Base-by-base conservation (phyloP, 345 rosid genomes). In the Bruguiera sexangula region DNA sequence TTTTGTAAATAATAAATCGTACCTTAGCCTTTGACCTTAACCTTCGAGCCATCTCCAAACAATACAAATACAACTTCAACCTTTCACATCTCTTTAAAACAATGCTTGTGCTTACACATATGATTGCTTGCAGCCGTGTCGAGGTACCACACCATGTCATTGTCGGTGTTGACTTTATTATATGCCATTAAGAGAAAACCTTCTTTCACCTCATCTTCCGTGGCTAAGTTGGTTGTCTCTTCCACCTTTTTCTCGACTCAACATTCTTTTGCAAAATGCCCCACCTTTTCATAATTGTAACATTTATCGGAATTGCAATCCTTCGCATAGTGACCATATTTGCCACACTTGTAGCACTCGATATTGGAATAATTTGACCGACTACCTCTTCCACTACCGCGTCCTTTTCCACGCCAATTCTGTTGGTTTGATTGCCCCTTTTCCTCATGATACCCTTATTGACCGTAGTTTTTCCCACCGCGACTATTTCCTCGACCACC, bases 191-290 rank as follows among this genome's bases (percentile, higher is more conserved):
- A 26, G 61, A 67, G 70, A 67, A 67, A 16, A n/a, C 48, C 43
- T 15, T 67, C 50, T 50, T 20, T 20, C 13, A 1, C 20, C 70
- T 53, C 70, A 19, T 51, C 70, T 51, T 67, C 8, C 46, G 46
- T 30, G 60, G 30, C 60, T 46, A 67, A 6, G 20, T 67, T 67
- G 24, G 46, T 30, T 26, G n/a, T 53, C 29, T 67, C 61, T 67
- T 53, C 70, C 60, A 51, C 61, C 43, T 53, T 53, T 15, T 46
- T 63, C 29, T 36, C 11, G 18, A 26, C 7, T 3, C 1, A 4
- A 19, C 63, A 59, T 10, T 59, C 37, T 29, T 29, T 59, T 26
- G 63, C 20, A 29, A 24, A 59, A 19, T 59, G 32, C 34, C 36
- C 37, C 26, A 24, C 19, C 20, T 59, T 59, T 26, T 37, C 31